These are phyloP conservation scores for Cyclotella cryptica DNA, from an alignment of 108 stramenopile species.

Conservation along the genomic window DNA sequence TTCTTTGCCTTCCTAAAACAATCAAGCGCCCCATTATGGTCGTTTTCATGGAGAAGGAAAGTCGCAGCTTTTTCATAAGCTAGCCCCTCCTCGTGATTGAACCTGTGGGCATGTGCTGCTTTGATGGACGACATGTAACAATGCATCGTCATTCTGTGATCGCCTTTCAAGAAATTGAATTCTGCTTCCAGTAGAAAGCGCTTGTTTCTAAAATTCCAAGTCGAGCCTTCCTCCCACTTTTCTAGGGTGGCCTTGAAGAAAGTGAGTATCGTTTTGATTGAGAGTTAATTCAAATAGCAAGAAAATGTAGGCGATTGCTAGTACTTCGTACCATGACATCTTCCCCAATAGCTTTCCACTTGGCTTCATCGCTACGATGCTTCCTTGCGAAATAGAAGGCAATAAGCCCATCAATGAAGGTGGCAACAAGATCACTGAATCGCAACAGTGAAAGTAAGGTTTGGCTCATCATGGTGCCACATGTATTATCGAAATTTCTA, in stretches of 20 bases:
- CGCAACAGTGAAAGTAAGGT: background rate
- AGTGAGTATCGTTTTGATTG: background rate
- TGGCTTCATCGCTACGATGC: constrained; percentile 30
- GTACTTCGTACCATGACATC: constrained; percentile 12
- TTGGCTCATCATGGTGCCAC: background rate
- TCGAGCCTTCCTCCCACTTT: constrained; percentile 48
- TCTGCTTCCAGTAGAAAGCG: constrained; percentile 60
- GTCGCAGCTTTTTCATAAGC: constrained; percentile 58
- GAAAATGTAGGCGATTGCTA: background rate
- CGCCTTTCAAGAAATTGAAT: constrained; percentile 42
- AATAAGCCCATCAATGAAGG: constrained; percentile 57
- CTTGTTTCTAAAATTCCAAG: constrained; percentile 61
- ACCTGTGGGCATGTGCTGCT: constrained; percentile 48
- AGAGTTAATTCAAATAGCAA: background rate
- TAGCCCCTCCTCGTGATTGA: constrained; percentile 60
- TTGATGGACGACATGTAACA: constrained; percentile 53
- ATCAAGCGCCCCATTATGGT: constrained; percentile 26
- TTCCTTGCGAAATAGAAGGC: constrained; percentile 49
- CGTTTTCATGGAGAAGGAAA: constrained; percentile 29
- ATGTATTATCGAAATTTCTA: background rate
- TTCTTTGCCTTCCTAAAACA: constrained; percentile 46
- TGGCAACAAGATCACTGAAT: constrained; percentile 23
- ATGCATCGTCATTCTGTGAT: constrained; percentile 41
- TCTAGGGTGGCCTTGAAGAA: constrained; percentile 13
- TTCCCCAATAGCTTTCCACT: constrained; percentile 31